A percentile compares a stretch with the other conserved stretches of the same genome.
Evolutionary conservation across 2,329 filamentous ascomycete genomes (phyloP).

Genomic region (Fusarium sp.): DNA sequence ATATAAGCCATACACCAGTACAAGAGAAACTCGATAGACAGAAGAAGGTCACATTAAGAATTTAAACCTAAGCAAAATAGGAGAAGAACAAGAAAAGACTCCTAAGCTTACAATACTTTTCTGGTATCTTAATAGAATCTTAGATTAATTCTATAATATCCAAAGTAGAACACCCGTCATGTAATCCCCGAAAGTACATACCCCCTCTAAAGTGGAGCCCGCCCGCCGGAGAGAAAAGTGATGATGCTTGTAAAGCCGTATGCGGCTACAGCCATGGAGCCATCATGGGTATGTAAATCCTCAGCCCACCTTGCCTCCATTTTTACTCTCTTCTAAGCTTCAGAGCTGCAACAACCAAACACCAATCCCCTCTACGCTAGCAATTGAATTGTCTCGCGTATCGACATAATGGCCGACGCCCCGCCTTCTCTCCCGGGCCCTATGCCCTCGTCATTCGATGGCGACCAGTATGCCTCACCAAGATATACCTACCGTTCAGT

Average conservation of each 20-base stretch:
- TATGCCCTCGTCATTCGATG: slow-evolving; percentile 87
- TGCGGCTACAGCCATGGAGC: slow-evolving; percentile 35
- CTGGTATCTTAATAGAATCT: no score
- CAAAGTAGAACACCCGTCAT: neutral
- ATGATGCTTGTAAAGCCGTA: slow-evolving; percentile 44
- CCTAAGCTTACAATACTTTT: no score
- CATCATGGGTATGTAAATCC: slow-evolving; percentile 42
- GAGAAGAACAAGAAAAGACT: no score
- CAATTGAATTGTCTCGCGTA: slow-evolving; percentile 20
- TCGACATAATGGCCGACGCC: slow-evolving; percentile 53
- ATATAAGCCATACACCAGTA: no score
- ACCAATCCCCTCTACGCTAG: slow-evolving; percentile 5
- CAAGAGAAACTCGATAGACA: no score
- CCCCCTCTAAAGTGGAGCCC: slow-evolving; percentile 30
- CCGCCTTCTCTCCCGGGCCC: slow-evolving; percentile 58
- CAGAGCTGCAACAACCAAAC: neutral
- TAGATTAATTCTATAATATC: no score
- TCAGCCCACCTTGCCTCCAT: slow-evolving; percentile 46
- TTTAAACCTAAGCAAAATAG: no score
- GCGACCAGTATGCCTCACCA: slow-evolving; percentile 70
- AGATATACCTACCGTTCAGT: slow-evolving; percentile 26
- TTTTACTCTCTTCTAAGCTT: slow-evolving; percentile 21
- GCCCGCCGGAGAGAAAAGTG: slow-evolving; percentile 38
- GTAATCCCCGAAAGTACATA: slow-evolving; percentile 32
- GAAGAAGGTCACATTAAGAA: no score